Evolutionary conservation across 2,329 filamentous ascomycete species (phyloP).

Genomic region (Phialemonium atrogriseum): DNA sequence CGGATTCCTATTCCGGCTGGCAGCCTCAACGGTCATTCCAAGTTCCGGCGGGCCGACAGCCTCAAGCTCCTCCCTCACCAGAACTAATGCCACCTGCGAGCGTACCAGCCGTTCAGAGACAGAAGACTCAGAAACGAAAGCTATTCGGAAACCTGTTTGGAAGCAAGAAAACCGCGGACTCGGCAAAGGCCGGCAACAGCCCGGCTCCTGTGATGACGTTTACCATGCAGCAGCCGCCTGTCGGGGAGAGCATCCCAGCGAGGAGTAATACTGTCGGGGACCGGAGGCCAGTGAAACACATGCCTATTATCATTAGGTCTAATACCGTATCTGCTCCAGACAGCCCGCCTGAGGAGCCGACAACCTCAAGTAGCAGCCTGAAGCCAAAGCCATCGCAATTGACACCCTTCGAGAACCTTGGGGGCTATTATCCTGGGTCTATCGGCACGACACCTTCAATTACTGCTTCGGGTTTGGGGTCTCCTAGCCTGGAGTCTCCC

Average conservation of each 20-base stretch:
- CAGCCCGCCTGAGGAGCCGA: constrained; percentile 4
- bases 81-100: constrained; percentile 7
- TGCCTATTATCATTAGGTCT: constrained; percentile 33
- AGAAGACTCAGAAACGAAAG: constrained; percentile 49
- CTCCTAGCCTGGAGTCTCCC: no score
- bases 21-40: constrained; percentile 7
- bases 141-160: constrained; percentile 47
- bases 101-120: constrained; percentile 23
- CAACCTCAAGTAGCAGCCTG: no score
- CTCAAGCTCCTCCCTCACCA: constrained; percentile 9
- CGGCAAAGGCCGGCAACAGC: constrained; percentile 12
- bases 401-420: background rate
- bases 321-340: constrained; percentile 28
- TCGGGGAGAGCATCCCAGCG: constrained; percentile 10
- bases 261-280: constrained; percentile 28
- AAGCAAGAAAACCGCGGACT: constrained; percentile 25
- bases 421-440: no score
- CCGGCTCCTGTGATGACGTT: constrained; percentile 9
- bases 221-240: constrained; percentile 3
- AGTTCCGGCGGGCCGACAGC: constrained; percentile 4
- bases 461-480: no score
- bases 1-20: constrained; percentile 17
- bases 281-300: constrained; percentile 28
- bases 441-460: no score
- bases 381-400: background rate